A percentile compares a stretch with the other conserved stretches of the same genome.
Evolutionary conservation across 2,329 filamentous ascomycete genomes (phyloP).

Genomic region (Alternaria infectoria): DNA sequence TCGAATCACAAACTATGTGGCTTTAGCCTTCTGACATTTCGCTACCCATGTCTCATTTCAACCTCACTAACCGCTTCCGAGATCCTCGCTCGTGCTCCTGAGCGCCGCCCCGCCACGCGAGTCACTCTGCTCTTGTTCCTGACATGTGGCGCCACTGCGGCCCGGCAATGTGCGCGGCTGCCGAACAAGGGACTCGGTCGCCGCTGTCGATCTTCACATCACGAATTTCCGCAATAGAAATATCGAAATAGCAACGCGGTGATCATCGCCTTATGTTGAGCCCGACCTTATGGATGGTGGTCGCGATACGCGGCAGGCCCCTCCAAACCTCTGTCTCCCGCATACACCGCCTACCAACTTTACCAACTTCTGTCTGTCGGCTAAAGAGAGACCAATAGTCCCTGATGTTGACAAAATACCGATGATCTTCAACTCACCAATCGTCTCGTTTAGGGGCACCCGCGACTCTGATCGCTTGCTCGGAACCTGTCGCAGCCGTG

Average conservation of each 20-base stretch:
- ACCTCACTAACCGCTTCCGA: constrained; percentile 14
- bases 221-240: constrained; percentile 2
- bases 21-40: constrained; percentile 9
- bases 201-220: constrained; percentile 20
- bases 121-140: constrained; percentile 20
- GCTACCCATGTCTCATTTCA: constrained; percentile 12
- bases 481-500: constrained; percentile 4
- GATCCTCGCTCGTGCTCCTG: constrained; percentile 10
- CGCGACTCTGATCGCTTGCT: constrained; percentile 11
- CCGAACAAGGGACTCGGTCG: constrained; percentile 10
- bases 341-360: background rate
- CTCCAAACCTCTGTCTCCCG: background rate
- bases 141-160: constrained; percentile 25
- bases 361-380: constrained; percentile 2
- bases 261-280: background rate
- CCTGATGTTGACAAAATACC: background rate
- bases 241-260: constrained; percentile 5
- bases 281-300: background rate
- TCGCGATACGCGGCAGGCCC: background rate
- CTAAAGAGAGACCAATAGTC: constrained; percentile 10
- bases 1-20: constrained; percentile 10
- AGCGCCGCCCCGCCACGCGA: constrained; percentile 20
- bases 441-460: constrained; percentile 6
- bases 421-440: constrained; percentile 6
- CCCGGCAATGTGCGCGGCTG: constrained; percentile 18